Evolutionary conservation across 2,329 filamentous ascomycete genomes (phyloP).

Genomic region (Phaeoacremonium minimum): DNA sequence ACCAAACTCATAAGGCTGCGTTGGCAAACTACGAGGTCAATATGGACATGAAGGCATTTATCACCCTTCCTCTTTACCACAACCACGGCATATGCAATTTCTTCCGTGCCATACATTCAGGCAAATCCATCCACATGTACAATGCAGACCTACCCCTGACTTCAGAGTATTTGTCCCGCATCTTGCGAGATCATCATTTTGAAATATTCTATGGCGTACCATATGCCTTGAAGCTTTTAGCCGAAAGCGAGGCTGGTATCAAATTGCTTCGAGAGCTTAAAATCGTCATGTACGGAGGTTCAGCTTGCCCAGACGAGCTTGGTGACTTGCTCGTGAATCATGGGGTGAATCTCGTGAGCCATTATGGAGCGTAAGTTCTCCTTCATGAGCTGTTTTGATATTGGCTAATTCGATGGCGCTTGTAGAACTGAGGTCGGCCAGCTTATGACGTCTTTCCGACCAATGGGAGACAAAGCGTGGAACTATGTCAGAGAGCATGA

Average conservation of each 20-base stretch:
- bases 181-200: conserved; percentile 35
- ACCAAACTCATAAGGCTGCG: conserved; percentile 46
- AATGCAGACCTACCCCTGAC: conserved; percentile 54
- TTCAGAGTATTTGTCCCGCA: conserved; percentile 36
- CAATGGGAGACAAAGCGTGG: conserved; percentile 51
- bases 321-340: conserved; percentile 47
- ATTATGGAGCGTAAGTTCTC: conserved; percentile 49
- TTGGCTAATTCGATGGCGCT: not conserved
- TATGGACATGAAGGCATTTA: conserved; percentile 40
- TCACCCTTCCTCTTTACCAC: conserved; percentile 56
- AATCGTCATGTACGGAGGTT: conserved; percentile 53
- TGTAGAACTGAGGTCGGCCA: conserved; percentile 53
- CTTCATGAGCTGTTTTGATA: not conserved
- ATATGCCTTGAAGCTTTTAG: conserved; percentile 59
- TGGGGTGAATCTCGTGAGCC: conserved; percentile 50
- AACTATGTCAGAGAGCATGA: conserved; percentile 51
- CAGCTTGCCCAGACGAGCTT: conserved; percentile 53
- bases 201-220: conserved; percentile 59
- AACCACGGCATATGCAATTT: conserved; percentile 53
- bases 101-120: conserved; percentile 45
- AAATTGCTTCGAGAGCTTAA: conserved; percentile 37
- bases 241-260: conserved; percentile 53
- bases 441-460: conserved; percentile 56
- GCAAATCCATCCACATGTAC: conserved; percentile 47
- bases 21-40: conserved; percentile 39